A percentile compares a stretch with the other conserved stretches of the same genome.
Conservation (phyloP, 768 basidiomycete genomes). For the Amanita jacksonii region DNA sequence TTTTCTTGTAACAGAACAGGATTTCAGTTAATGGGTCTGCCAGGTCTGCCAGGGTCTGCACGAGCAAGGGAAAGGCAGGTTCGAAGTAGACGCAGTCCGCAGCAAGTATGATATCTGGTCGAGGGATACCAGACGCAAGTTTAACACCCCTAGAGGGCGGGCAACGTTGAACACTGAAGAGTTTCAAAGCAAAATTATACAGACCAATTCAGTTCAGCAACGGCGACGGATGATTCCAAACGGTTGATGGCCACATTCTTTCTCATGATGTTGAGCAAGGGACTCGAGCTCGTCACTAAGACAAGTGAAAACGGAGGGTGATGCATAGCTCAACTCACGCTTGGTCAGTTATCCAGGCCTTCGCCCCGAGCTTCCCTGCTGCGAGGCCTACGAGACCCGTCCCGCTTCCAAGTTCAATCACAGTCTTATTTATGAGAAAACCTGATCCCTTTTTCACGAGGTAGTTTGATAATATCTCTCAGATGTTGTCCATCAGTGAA, state of each 20-base stretch:
- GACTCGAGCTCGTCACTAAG: slow-evolving; percentile 32
- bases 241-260: slow-evolving; percentile 63
- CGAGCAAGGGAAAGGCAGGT: slow-evolving; percentile 82
- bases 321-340: slow-evolving; percentile 52
- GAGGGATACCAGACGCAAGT: slow-evolving; percentile 35
- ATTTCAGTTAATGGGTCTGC: slow-evolving; percentile 50
- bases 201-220: slow-evolving; percentile 78
- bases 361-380: slow-evolving; percentile 52
- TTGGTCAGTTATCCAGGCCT: slow-evolving; percentile 87
- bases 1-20: slow-evolving; percentile 89
- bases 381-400: slow-evolving; percentile 91
- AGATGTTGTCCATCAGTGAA: slow-evolving; percentile 5
- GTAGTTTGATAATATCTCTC: slow-evolving; percentile 72
- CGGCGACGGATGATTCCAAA: slow-evolving; percentile 40
- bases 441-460: slow-evolving; percentile 44
- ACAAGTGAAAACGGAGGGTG: slow-evolving; percentile 7
- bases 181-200: slow-evolving; percentile 14
- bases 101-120: slow-evolving; percentile 67
- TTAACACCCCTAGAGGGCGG: slow-evolving; percentile 49
- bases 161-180: slow-evolving; percentile 9
- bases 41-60: slow-evolving; percentile 66
- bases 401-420: slow-evolving; percentile 85
- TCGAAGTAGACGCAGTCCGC: slow-evolving; percentile 97
- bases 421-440: slow-evolving; percentile 42
- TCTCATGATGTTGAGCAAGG: slow-evolving; percentile 69